Conservation (phyloP, 2,329 filamentous ascomycete species). For the Cryphonectria carpinicola region DNA sequence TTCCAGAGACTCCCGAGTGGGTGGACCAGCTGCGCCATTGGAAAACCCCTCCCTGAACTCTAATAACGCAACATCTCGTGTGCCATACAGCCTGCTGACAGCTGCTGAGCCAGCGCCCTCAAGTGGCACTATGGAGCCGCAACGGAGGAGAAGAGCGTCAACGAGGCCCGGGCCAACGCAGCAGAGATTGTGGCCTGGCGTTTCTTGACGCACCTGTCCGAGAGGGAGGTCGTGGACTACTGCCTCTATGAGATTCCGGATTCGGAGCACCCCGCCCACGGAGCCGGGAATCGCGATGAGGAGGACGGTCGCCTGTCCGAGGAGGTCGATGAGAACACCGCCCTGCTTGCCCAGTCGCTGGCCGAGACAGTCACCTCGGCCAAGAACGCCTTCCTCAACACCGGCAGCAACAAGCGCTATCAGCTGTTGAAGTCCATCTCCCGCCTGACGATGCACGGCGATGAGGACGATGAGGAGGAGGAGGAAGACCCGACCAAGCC, state of each 20-base stretch:
- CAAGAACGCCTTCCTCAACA: slow-evolving; percentile 35
- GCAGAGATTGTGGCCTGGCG: slow-evolving; percentile 84
- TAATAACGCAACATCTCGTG: background rate
- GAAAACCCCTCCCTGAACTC: background rate
- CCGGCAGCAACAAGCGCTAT: slow-evolving; percentile 51
- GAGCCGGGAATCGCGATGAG: slow-evolving; percentile 40
- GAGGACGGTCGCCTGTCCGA: slow-evolving; percentile 39
- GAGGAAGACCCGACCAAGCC: slow-evolving; percentile 68
- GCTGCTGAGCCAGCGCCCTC: slow-evolving; percentile 58
- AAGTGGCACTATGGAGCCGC: slow-evolving; percentile 74
- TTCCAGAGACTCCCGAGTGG: background rate
- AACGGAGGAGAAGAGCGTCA: slow-evolving; percentile 66
- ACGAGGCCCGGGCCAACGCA: slow-evolving; percentile 70
- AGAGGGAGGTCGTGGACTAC: slow-evolving; percentile 74
- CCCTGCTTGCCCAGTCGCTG: slow-evolving; percentile 47
- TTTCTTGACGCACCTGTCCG: slow-evolving; percentile 71
- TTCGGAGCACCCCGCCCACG: slow-evolving; percentile 32
- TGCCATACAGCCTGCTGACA: slow-evolving; percentile 16
- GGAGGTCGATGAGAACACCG: slow-evolving; percentile 47
- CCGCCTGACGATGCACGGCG: slow-evolving; percentile 53
- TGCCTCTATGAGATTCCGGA: slow-evolving; percentile 74
- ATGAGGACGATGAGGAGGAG: slow-evolving; percentile 48
- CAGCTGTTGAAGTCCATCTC: slow-evolving; percentile 59
- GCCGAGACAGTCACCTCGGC: slow-evolving; percentile 32
- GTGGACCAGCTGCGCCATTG: background rate